Percentiles rank a stretch among this genome's conserved stretches.
These are phyloP conservation scores for Zygnema circumcarinatum DNA, from an alignment of 139 green algal genomes.

Conservation along the genomic window DNA sequence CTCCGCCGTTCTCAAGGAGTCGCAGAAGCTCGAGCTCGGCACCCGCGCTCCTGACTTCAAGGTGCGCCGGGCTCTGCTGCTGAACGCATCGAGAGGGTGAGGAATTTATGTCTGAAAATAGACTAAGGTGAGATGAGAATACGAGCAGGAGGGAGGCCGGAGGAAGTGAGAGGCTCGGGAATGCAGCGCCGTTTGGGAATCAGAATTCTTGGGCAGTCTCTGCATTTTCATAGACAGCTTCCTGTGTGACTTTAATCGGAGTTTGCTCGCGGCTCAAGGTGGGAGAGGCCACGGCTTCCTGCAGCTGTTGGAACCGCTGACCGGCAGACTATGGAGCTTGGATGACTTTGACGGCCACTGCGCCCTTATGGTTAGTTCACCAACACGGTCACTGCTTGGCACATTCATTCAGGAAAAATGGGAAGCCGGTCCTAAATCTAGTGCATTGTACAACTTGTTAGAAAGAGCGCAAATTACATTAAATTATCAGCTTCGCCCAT, in stretches of 20 bases:
- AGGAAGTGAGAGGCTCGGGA: too few species aligned
- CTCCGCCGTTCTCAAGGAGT: background rate
- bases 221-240: background rate
- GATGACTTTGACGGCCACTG: constrained; percentile 58
- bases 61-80: background rate
- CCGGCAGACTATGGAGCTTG: constrained; percentile 65
- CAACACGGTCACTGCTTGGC: background rate
- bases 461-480: too few species aligned
- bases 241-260: background rate
- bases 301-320: constrained; percentile 75
- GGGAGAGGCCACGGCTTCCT: background rate
- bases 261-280: background rate
- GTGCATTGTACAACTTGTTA: too few species aligned
- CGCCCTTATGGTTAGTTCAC: constrained; percentile 49
- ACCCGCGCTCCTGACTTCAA: constrained; percentile 14
- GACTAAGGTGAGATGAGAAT: background rate
- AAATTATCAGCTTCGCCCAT: too few species aligned
- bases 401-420: too few species aligned
- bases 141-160: too few species aligned
- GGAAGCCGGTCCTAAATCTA: too few species aligned
- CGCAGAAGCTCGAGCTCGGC: background rate
- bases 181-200: too few species aligned
- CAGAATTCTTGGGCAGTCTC: too few species aligned
- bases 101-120: background rate
- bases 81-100: background rate